Evolutionary conservation across 2,329 filamentous ascomycete species (phyloP).

Genomic region (Colletotrichum phormii): DNA sequence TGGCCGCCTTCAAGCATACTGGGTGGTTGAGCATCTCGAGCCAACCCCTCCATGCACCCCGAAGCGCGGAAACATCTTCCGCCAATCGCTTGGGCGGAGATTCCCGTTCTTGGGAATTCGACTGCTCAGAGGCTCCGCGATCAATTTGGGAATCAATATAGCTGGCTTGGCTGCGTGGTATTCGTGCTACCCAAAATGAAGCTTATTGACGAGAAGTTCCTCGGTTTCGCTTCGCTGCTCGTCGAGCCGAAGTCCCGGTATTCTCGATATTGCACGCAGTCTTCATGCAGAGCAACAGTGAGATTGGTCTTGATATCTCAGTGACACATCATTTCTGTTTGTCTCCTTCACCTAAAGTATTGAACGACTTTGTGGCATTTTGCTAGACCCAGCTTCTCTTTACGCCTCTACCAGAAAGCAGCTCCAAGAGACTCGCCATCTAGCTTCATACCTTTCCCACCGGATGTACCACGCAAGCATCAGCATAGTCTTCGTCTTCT

Average conservation of each 20-base stretch:
- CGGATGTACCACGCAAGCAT: neutral
- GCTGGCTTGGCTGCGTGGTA: neutral
- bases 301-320: too few relatives aligned
- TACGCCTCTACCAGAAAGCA: neutral
- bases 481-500: neutral
- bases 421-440: neutral
- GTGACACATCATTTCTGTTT: too few relatives aligned
- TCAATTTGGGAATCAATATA: neutral
- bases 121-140: conserved; percentile 2
- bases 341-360: too few relatives aligned
- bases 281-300: too few relatives aligned
- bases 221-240: too few relatives aligned
- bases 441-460: neutral
- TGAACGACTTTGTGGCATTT: too few relatives aligned
- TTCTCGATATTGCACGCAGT: neutral
- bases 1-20: too few relatives aligned
- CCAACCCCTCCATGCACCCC: neutral
- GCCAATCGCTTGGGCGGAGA: conserved; percentile 10
- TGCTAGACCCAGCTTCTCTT: neutral
- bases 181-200: neutral
- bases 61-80: conserved; percentile 14
- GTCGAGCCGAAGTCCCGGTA: neutral
- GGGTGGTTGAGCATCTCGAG: too few relatives aligned
- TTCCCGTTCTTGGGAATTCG: conserved; percentile 6
- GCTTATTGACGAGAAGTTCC: neutral